phyloP scores from a whole-genome alignment of 2,329 filamentous ascomycete species.

The Penicillium hordei region DNA sequence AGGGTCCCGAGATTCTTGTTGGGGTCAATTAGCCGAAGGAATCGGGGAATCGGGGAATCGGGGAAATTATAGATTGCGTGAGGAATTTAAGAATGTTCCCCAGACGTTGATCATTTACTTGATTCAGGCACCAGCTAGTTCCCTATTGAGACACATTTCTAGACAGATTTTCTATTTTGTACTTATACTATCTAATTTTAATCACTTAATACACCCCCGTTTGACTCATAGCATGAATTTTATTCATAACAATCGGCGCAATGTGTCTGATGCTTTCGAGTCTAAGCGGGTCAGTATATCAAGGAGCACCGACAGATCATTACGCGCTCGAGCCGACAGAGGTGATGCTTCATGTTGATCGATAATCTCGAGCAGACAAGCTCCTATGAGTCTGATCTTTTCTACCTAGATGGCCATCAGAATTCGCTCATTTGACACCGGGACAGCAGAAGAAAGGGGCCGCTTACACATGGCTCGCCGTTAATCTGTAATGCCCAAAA shows the following conservation, averaged over 20 bases:
- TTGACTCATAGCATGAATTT: not conserved
- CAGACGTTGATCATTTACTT: not conserved
- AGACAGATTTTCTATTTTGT: not conserved
- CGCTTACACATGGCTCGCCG: conserved; percentile 23
- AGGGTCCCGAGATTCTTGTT: not conserved
- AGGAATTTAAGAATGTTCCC: not conserved
- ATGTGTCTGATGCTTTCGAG: conserved; percentile 46
- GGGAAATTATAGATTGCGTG: not conserved
- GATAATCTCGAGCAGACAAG: conserved; percentile 20
- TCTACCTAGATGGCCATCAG: conserved; percentile 14
- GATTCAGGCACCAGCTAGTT: not conserved
- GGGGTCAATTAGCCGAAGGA: not conserved
- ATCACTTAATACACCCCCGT: not conserved
- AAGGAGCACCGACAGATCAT: conserved; percentile 43
- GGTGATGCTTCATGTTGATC: conserved; percentile 40
- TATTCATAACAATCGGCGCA: conserved; percentile 23
- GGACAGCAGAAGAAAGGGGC: not conserved
- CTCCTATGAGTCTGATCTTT: conserved; percentile 21
- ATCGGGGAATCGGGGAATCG: conserved; percentile 1
- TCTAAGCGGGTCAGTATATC: conserved; percentile 46
- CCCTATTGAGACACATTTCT: not conserved
- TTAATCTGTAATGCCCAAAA: conserved; percentile 37
- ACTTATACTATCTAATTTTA: not conserved
- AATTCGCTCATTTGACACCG: not conserved
- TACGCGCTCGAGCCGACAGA: conserved; percentile 40